Percentiles rank a stretch among this genome's conserved stretches.
Evolutionary conservation across 1,284 basidiomycete genomes (phyloP).

Genomic region (Ustilago cynodontis): DNA sequence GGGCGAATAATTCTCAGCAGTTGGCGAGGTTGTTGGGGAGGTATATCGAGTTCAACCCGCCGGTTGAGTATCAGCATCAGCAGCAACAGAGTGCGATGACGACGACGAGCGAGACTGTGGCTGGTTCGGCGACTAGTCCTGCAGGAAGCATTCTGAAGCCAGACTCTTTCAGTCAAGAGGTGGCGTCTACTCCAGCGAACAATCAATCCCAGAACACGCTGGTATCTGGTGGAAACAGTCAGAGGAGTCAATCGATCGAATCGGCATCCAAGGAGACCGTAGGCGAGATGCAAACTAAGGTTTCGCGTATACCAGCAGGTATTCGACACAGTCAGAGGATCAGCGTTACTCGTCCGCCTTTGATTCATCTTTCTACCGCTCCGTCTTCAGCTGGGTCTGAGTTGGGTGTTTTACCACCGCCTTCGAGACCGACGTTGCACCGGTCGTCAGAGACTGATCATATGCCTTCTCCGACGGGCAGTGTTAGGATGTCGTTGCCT

Average conservation of each 20-base stretch:
- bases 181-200: background rate
- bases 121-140: slow-evolving; percentile 4
- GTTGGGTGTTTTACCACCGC: background rate
- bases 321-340: slow-evolving; percentile 36
- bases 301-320: slow-evolving; percentile 19
- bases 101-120: slow-evolving; percentile 14
- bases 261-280: slow-evolving; percentile 12
- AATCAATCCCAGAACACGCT: slow-evolving; percentile 35
- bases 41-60: slow-evolving; percentile 32
- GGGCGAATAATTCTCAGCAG: slow-evolving; percentile 43
- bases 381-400: slow-evolving; percentile 12
- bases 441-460: slow-evolving; percentile 36
- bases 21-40: slow-evolving; percentile 35
- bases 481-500: slow-evolving; percentile 27
- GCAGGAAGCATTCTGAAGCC: slow-evolving; percentile 27
- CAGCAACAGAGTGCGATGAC: background rate
- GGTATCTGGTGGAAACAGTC: slow-evolving; percentile 29
- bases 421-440: slow-evolving; percentile 13
- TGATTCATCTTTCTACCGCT: slow-evolving; percentile 41
- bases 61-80: background rate
- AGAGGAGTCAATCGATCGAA: slow-evolving; percentile 32
- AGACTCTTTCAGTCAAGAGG: slow-evolving; percentile 5
- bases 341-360: slow-evolving; percentile 27
- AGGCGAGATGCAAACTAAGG: background rate
- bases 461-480: slow-evolving; percentile 9